These are phyloP conservation scores for Basipetospora sp. DNA, from an alignment of 2,329 filamentous ascomycete genomes.

Conservation along the genomic window DNA sequence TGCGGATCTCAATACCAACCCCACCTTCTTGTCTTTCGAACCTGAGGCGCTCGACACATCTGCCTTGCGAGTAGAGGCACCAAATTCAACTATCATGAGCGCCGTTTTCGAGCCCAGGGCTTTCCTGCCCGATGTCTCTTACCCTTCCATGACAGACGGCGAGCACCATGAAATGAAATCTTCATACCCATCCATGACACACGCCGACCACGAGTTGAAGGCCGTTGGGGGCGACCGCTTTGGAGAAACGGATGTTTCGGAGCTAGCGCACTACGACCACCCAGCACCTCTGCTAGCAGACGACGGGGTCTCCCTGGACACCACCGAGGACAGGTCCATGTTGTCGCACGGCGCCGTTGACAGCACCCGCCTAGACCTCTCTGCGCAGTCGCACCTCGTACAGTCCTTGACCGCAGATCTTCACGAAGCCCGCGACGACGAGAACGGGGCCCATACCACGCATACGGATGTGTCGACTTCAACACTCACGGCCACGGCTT, in stretches of 20 bases:
- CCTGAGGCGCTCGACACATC: conserved; percentile 1
- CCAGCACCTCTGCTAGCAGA: conserved; percentile 24
- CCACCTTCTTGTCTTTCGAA: too few relatives aligned
- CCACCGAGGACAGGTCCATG: conserved; percentile 21
- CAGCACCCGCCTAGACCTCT: conserved; percentile 21
- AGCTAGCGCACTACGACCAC: conserved; percentile 28
- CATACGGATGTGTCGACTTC: background rate
- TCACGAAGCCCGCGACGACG: conserved; percentile 15
- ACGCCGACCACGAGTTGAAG: conserved; percentile 19
- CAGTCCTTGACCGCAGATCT: conserved; percentile 17
- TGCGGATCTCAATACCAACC: too few relatives aligned
- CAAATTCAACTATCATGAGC: conserved; percentile 24
- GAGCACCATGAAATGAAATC: too few relatives aligned
- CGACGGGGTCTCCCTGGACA: conserved; percentile 22
- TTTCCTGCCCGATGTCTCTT: conserved; percentile 33
- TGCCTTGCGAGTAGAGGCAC: too few relatives aligned
- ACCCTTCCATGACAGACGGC: conserved; percentile 27
- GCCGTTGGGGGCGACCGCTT: conserved; percentile 23
- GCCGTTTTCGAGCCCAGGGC: conserved; percentile 36
- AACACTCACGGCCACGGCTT: background rate
- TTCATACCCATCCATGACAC: conserved; percentile 7
- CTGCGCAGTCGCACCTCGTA: background rate
- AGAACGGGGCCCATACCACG: background rate
- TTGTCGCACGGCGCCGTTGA: conserved; percentile 17
- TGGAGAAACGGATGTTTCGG: conserved; percentile 28